Evolutionary conservation across 371 early-diverging fungal genomes (phyloP).

Genomic region (Paraphysoderma sedebokerense): DNA sequence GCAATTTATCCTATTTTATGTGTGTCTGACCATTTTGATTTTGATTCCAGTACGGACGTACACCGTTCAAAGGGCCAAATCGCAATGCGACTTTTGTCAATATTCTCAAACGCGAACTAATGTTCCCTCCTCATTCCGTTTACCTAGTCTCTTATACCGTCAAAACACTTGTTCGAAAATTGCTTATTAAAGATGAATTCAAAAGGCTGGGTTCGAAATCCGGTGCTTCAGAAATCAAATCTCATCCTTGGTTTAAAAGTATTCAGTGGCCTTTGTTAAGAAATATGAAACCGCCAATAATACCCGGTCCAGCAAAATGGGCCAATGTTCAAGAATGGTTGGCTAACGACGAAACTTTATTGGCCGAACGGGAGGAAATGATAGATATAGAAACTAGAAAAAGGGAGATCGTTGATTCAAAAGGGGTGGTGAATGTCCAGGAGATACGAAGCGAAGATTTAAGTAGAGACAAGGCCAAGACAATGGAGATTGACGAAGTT

Average conservation of each 20-base stretch:
- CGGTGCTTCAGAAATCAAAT: conserved; percentile 88
- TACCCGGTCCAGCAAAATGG: conserved; percentile 29
- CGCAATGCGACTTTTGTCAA: conserved; percentile 70
- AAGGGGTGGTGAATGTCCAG: too few species aligned
- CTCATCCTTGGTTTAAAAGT: conserved; percentile 79
- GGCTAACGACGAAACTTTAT: not conserved
- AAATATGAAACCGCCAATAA: conserved; percentile 71
- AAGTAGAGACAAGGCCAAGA: not conserved
- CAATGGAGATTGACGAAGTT: not conserved
- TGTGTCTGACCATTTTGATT: too few species aligned
- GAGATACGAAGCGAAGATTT: too few species aligned
- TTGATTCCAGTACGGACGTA: not conserved
- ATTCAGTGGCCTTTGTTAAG: conserved; percentile 86
- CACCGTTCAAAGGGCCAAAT: conserved; percentile 22
- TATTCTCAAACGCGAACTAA: conserved; percentile 54
- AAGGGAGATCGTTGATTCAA: too few species aligned
- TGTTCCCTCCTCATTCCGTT: conserved; percentile 44
- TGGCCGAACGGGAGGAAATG: not conserved
- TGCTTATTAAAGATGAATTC: conserved; percentile 73
- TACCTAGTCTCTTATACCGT: conserved; percentile 23
- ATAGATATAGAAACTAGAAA: too few species aligned
- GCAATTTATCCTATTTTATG: conserved; percentile 1
- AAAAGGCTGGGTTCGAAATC: conserved; percentile 67
- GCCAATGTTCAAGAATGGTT: not conserved
- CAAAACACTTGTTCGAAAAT: conserved; percentile 57